Evolutionary conservation across 441 rosid genomes (phyloP).

Genomic region (Pelargonium cotyledonis): DNA sequence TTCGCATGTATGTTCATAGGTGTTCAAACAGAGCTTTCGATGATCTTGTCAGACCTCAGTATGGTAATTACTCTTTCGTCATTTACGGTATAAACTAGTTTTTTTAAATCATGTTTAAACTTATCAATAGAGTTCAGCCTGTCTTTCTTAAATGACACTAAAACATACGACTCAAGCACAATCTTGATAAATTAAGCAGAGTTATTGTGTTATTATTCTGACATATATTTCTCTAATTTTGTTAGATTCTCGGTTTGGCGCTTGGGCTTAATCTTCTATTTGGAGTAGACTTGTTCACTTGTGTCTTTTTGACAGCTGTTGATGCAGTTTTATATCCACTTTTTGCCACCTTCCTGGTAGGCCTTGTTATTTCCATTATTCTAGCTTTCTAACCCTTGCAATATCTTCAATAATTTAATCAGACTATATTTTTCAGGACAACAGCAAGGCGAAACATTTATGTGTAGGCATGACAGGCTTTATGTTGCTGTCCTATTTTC

Average conservation of each 20-base stretch:
- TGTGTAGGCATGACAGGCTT: conserved; percentile 51
- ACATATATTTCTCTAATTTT: conserved; percentile 21
- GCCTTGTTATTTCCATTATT: conserved; percentile 20
- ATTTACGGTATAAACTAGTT: not conserved
- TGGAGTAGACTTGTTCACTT: conserved; percentile 78
- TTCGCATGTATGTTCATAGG: conserved; percentile 72
- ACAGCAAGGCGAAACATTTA: conserved; percentile 42
- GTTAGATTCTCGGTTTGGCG: conserved; percentile 84
- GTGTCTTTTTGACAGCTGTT: conserved; percentile 71
- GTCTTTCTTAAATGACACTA: conserved; percentile 13
- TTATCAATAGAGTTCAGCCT: not conserved
- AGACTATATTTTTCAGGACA: conserved; percentile 46
- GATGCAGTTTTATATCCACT: conserved; percentile 81
- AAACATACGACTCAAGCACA: not conserved
- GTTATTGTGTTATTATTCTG: conserved; percentile 13
- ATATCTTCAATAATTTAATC: conserved; percentile 13
- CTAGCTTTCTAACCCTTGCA: conserved; percentile 5
- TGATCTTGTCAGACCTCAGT: conserved; percentile 68
- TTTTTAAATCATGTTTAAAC: conserved; percentile 2
- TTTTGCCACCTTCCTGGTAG: conserved; percentile 69
- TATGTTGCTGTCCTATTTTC: conserved; percentile 51
- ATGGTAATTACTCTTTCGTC: conserved; percentile 46
- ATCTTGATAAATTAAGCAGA: not conserved
- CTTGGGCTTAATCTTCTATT: conserved; percentile 87
- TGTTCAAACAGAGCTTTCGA: conserved; percentile 69